Percentiles rank a stretch among this genome's conserved stretches.
Evolutionary conservation across 768 basidiomycete species (phyloP).

Genomic region (Gymnopilus dilepis): DNA sequence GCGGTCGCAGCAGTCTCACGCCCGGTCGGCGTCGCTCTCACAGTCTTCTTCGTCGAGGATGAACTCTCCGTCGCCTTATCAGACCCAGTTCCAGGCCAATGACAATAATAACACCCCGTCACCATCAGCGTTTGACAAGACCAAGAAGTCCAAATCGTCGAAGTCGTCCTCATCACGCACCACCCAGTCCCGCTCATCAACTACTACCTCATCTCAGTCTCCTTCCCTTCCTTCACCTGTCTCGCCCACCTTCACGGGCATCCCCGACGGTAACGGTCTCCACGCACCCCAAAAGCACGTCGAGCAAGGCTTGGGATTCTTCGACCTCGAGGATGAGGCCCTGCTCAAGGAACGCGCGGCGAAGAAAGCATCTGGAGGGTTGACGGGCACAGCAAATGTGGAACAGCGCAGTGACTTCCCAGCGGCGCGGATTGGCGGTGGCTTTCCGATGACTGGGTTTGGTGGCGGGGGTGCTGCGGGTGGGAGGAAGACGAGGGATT

Average conservation of each 20-base stretch:
- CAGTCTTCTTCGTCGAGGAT: constrained; percentile 12
- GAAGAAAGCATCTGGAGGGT: neutral
- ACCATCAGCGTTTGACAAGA: neutral
- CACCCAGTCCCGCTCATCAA: neutral
- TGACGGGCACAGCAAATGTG: neutral
- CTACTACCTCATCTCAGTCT: constrained; percentile 51
- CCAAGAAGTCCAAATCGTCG: constrained; percentile 29
- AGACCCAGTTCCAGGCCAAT: constrained; percentile 28
- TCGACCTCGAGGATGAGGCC: constrained; percentile 39
- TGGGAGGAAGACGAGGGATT: constrained; percentile 18
- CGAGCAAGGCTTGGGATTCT: constrained; percentile 39
- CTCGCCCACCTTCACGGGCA: constrained; percentile 36
- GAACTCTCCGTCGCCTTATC: constrained; percentile 10
- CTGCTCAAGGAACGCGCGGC: neutral
- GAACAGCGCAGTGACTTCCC: constrained; percentile 9
- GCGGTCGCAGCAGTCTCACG: constrained; percentile 7
- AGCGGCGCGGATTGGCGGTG: constrained; percentile 17
- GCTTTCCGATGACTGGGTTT: constrained; percentile 25
- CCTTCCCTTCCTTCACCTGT: constrained; percentile 48
- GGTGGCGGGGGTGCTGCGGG: constrained; percentile 6
- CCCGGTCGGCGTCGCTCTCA: constrained; percentile 10
- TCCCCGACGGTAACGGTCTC: constrained; percentile 19
- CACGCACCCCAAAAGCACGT: constrained; percentile 26
- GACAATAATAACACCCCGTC: neutral
- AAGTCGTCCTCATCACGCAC: constrained; percentile 35